Base-by-base conservation (phyloP, 768 basidiomycete species). In the Trametes cinnabarina region DNA sequence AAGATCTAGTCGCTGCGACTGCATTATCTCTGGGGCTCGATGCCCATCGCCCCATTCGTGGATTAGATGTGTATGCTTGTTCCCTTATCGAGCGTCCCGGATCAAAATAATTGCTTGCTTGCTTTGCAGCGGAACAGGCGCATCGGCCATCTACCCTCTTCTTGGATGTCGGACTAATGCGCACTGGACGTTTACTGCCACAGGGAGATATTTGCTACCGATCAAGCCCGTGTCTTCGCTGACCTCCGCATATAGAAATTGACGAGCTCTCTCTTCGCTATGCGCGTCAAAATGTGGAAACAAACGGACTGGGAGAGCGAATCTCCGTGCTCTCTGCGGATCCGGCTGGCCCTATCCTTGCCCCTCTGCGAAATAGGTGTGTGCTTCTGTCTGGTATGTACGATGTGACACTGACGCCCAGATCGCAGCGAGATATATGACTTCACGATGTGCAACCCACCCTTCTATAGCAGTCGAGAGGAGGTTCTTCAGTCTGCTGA, bases 401-500 rank as follows among this genome's bases (percentile, higher is more conserved):
- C 5, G 22, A 26, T 54, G 12, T 22, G 46, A 37, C 14, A 20
- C 30, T 19, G 12, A 37, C 25, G 12, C 2, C 11, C n/a, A 5
- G n/a, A 10, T 15, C 57, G 60, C 28, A 47, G 42, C 42, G 35
- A 41, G 26, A 44, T 20, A 44, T 84, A 86, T 65, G 83, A 88
- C 56, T 93, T 96, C 63, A 84, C 86, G 0, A 92, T 98, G 85
- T 98, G 95, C 73, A 99, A 98, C 70, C 96, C 96, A 0, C 96
- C 96, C 0, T 99, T 99, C 72, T 98, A 97, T 67, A 69, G 76
- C n/a, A 90, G 85, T 55, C 66, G 70, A 0, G 82, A 85, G 28
- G 96, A 98, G 57, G 79, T 94, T 8, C 62, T 66, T 0, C 67
- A 71, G 2, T 85, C 84, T 2, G 82, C 84, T 0, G 79, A 79